These are phyloP conservation scores for Botrytis squamosa DNA, from an alignment of 2,329 filamentous ascomycete genomes.

Conservation along the genomic window DNA sequence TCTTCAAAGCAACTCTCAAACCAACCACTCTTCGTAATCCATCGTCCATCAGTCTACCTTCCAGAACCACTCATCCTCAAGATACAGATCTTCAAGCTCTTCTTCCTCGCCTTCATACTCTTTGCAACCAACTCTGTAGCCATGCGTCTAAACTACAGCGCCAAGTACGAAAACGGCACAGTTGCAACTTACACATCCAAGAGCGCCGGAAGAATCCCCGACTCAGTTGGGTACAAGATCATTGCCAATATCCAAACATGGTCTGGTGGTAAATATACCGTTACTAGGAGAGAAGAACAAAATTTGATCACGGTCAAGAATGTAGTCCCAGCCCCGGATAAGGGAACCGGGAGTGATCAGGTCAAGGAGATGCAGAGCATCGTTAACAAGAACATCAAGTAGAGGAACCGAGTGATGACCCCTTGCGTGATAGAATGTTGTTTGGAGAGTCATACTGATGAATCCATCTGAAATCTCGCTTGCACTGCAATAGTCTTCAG, in stretches of 20 bases:
- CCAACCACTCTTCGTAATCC: not conserved
- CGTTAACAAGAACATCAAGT: not conserved
- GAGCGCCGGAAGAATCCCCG: not conserved
- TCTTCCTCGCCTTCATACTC: not conserved
- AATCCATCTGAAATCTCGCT: not conserved
- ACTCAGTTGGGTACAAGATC: not conserved
- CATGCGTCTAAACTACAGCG: not conserved
- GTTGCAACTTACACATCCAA: not conserved
- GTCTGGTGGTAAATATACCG: not conserved
- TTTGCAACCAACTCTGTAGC: not conserved
- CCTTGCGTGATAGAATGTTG: not conserved
- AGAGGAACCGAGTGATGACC: not conserved
- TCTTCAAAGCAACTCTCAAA: not conserved
- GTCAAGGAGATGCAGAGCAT: not conserved
- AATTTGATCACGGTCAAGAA: not conserved
- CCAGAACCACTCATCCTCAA: not conserved
- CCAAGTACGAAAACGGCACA: not conserved
- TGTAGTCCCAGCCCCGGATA: not conserved
- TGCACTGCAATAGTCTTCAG: not conserved
- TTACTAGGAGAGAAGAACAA: not conserved
- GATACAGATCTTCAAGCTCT: not conserved
- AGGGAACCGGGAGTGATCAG: not conserved
- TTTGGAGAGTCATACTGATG: not conserved
- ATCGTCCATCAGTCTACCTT: no score
- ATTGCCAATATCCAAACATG: not conserved